A percentile compares a stretch with the other conserved stretches of the same genome.
phyloP scores from a whole-genome alignment of 805 yeast genomes.

The Hanseniaspora lachancei region DNA sequence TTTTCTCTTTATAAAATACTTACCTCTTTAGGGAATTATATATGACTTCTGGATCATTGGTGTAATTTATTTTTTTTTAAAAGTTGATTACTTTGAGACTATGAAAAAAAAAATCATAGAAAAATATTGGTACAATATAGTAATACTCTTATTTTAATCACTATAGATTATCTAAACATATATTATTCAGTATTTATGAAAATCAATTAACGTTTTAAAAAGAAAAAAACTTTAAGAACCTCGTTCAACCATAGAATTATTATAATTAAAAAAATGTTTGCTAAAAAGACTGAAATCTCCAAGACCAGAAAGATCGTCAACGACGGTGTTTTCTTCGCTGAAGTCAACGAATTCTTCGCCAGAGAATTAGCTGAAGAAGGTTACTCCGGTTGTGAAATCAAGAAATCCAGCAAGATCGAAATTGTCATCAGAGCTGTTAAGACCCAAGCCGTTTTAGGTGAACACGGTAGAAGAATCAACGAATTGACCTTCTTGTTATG shows the following conservation, averaged over 20 bases:
- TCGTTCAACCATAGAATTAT: background rate
- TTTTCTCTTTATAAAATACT: too few relatives aligned
- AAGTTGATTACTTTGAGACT: too few relatives aligned
- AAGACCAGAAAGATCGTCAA: constrained; percentile 99
- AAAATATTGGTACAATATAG: too few relatives aligned
- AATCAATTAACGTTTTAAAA: background rate
- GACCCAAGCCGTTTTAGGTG: constrained; percentile 98
- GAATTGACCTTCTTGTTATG: constrained; percentile 94
- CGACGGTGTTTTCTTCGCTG: constrained; percentile 99
- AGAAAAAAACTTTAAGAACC: background rate
- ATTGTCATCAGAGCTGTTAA: constrained; percentile 97
- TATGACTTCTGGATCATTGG: too few relatives aligned
- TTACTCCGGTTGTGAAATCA: constrained; percentile 99
- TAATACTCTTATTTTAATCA: too few relatives aligned
- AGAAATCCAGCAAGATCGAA: constrained; percentile 95
- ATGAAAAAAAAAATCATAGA: too few relatives aligned
- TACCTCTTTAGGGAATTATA: too few relatives aligned
- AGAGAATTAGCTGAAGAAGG: constrained; percentile 99
- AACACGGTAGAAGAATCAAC: constrained; percentile 99
- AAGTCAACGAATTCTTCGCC: constrained; percentile 99
- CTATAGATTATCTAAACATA: too few relatives aligned
- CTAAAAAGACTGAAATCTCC: constrained; percentile 43
- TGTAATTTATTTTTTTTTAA: too few relatives aligned
- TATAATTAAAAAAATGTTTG: constrained; percentile 13
- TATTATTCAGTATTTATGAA: too few relatives aligned